Percentiles rank a stretch among this genome's conserved stretches.
phyloP scores from a whole-genome alignment of 129 eudicot genomes.

The Apium graveolens region DNA sequence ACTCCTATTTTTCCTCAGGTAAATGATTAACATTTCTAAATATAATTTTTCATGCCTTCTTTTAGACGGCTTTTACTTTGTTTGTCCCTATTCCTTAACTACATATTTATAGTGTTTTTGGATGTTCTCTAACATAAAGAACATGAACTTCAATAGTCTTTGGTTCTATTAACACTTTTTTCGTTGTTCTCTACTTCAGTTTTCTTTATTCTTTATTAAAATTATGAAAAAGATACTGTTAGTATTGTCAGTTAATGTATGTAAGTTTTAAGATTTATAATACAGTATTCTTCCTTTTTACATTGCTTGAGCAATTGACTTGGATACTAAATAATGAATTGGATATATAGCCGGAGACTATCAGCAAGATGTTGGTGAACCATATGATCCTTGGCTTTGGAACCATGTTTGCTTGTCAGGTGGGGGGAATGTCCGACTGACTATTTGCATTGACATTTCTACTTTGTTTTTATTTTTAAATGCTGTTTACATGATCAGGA shows the following conservation, averaged over 20 bases:
- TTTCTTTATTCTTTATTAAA: neutral
- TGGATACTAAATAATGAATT: constrained; percentile 13
- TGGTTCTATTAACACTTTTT: neutral
- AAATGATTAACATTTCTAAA: neutral
- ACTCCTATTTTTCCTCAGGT: constrained; percentile 93
- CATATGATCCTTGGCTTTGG: constrained; percentile 94
- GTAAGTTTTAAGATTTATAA: neutral
- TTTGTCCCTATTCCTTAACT: neutral
- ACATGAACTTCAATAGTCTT: neutral
- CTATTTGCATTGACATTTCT: neutral
- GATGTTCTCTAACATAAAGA: neutral
- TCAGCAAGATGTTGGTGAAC: constrained; percentile 92
- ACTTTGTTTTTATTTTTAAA: constrained; percentile 4
- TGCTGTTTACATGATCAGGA: constrained; percentile 55
- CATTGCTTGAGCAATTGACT: constrained; percentile 6
- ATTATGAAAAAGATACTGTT: neutral
- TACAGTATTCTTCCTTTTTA: neutral
- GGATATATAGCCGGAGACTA: constrained; percentile 74
- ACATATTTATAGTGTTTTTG: neutral
- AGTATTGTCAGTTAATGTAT: neutral
- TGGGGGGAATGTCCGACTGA: constrained; percentile 29
- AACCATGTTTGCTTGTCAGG: constrained; percentile 84
- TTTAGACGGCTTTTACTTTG: neutral
- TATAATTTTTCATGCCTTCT: neutral
- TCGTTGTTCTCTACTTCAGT: neutral